phyloP scores from a whole-genome alignment of 2,329 filamentous ascomycete species.

The Pleurostoma richardsiae region DNA sequence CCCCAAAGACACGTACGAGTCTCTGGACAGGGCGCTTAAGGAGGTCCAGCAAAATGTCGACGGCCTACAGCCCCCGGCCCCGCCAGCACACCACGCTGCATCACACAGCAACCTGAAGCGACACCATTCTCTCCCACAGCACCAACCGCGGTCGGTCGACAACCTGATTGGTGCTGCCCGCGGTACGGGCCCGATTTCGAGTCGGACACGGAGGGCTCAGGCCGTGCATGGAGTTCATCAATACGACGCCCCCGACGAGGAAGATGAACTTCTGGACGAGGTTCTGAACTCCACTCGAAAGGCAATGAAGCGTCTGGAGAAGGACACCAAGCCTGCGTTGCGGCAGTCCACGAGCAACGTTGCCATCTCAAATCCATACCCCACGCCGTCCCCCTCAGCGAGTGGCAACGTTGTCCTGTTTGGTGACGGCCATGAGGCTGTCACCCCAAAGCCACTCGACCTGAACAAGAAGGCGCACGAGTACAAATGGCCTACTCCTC shows the following conservation, averaged over 20 bases:
- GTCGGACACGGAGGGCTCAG: constrained; percentile 74
- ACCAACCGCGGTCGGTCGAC: constrained; percentile 59
- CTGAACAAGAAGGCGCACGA: constrained; percentile 53
- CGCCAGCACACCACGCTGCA: constrained; percentile 46
- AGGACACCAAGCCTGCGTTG: constrained; percentile 41
- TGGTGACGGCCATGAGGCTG: constrained; percentile 55
- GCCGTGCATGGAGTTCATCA: constrained; percentile 71
- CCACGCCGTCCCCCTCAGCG: constrained; percentile 70
- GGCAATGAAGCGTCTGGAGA: constrained; percentile 67
- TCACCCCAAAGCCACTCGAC: constrained; percentile 67
- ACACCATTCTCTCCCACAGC: constrained; percentile 60
- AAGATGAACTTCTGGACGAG: constrained; percentile 93
- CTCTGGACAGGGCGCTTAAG: constrained; percentile 52
- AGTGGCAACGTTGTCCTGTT: constrained; percentile 75
- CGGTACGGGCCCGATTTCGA: constrained; percentile 60
- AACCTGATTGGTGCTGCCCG: constrained; percentile 54
- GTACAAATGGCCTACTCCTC: constrained; percentile 89
- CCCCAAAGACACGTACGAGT: constrained; percentile 53
- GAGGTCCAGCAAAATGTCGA: constrained; percentile 49
- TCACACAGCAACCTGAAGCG: constrained; percentile 54
- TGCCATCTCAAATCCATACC: constrained; percentile 56
- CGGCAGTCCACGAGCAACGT: constrained; percentile 62
- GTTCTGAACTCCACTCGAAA: constrained; percentile 72
- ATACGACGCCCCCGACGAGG: constrained; percentile 93
- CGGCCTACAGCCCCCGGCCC: constrained; percentile 37